Percentiles rank a stretch among this genome's conserved stretches.
These are phyloP conservation scores for Diaporthe citriasiana DNA, from an alignment of 2,329 filamentous ascomycete species.

Conservation along the genomic window DNA sequence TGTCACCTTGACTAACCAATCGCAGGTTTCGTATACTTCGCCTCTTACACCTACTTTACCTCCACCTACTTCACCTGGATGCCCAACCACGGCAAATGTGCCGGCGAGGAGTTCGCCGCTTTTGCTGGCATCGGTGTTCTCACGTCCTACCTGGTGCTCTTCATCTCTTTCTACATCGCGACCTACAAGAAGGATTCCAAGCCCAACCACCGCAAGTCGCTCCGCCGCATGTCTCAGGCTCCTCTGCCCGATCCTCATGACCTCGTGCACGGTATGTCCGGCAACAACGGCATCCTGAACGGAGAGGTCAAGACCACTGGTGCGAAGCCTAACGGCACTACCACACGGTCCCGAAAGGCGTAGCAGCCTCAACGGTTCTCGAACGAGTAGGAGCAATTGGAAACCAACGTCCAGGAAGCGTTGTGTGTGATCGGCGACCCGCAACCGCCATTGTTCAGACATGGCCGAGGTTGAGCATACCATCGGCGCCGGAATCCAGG, in stretches of 20 bases:
- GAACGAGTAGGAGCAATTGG: slow-evolving; percentile 1
- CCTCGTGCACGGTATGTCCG: slow-evolving; percentile 71
- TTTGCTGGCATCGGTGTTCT: slow-evolving; percentile 93
- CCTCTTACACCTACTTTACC: slow-evolving; percentile 98
- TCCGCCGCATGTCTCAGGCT: slow-evolving; percentile 75
- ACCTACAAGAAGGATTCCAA: slow-evolving; percentile 85
- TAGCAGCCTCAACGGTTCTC: slow-evolving; percentile 53
- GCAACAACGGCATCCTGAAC: slow-evolving; percentile 59
- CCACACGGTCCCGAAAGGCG: slow-evolving; percentile 79
- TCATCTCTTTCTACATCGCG: slow-evolving; percentile 98
- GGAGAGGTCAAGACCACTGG: slow-evolving; percentile 67
- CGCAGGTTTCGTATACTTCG: slow-evolving; percentile 95
- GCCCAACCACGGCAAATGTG: slow-evolving; percentile 88
- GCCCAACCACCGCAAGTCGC: slow-evolving; percentile 81
- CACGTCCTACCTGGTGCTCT: slow-evolving; percentile 95
- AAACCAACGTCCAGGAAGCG: slow-evolving; percentile 4
- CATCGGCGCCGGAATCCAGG: neutral
- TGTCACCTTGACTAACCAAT: slow-evolving; percentile 34
- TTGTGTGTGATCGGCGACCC: neutral
- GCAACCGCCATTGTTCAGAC: neutral
- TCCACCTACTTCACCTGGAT: slow-evolving; percentile 89
- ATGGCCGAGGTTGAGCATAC: neutral
- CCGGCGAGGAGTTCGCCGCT: slow-evolving; percentile 96
- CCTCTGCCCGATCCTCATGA: slow-evolving; percentile 86
- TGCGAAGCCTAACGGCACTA: slow-evolving; percentile 70